phyloP scores from a whole-genome alignment of 2,329 filamentous ascomycete species.

The Penicillium sp. region DNA sequence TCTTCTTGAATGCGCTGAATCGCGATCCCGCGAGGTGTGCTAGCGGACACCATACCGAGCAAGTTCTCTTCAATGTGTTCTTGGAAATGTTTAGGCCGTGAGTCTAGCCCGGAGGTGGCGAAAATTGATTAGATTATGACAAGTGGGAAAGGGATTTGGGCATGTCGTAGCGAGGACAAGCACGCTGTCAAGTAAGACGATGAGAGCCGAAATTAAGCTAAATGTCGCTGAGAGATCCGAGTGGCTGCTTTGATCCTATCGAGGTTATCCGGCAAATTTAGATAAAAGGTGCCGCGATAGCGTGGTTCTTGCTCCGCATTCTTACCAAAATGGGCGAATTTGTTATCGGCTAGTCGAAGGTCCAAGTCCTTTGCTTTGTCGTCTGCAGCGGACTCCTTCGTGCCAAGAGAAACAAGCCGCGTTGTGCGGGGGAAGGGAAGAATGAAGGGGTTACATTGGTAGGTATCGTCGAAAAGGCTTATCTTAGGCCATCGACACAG shows the following conservation, averaged over 20 bases:
- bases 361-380: neutral
- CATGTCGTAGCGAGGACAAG: neutral
- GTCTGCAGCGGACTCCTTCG: neutral
- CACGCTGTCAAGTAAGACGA: neutral
- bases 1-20: slow-evolving; percentile 19
- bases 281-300: neutral
- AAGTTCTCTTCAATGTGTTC: neutral
- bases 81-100: neutral
- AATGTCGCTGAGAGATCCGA: slow-evolving; percentile 9
- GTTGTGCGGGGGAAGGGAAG: neutral
- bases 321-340: slow-evolving; percentile 13
- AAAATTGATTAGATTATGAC: neutral
- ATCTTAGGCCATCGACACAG: neutral
- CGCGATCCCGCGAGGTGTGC: slow-evolving; percentile 1
- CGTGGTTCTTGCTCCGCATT: slow-evolving; percentile 15
- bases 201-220: slow-evolving; percentile 3
- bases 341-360: slow-evolving; percentile 5
- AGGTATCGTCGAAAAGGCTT: neutral
- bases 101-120: neutral
- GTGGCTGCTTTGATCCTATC: slow-evolving; percentile 2
- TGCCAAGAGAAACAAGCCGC: neutral
- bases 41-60: slow-evolving; percentile 2
- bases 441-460: slow-evolving; percentile 3
- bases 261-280: neutral
- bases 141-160: neutral